A percentile compares a stretch with the other conserved stretches of the same genome.
Conservation (phyloP, 2,329 filamentous ascomycete species). For the Rhynchosporium graminicola region DNA sequence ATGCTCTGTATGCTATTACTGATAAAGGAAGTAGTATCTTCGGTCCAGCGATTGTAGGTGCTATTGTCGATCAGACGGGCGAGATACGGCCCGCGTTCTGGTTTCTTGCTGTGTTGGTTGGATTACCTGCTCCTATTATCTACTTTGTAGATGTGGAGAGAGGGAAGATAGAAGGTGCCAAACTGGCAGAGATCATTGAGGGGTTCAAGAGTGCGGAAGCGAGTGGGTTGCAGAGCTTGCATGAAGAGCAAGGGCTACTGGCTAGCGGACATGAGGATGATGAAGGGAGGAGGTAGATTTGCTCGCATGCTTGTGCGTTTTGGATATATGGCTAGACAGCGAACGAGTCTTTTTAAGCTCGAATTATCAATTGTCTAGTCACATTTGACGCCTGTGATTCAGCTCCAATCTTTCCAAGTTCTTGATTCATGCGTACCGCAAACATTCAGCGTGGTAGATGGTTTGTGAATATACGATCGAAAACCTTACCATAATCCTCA, state of each 20-base stretch:
- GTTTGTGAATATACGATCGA: no score
- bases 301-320: background rate
- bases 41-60: conserved; percentile 89
- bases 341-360: background rate
- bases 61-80: conserved; percentile 82
- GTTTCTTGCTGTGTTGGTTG: conserved; percentile 85
- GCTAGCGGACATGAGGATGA: conserved; percentile 24
- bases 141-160: conserved; percentile 82
- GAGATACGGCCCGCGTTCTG: conserved; percentile 86
- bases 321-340: conserved; percentile 1
- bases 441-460: no score
- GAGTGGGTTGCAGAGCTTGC: conserved; percentile 22
- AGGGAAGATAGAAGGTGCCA: conserved; percentile 68
- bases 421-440: no score
- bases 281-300: background rate
- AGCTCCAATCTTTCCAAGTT: no score
- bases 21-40: conserved; percentile 96
- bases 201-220: conserved; percentile 45
- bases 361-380: no score
- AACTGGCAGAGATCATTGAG: conserved; percentile 61
- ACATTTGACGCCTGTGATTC: no score
- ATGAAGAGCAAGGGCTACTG: conserved; percentile 23
- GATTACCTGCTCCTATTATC: conserved; percentile 80
- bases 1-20: conserved; percentile 82
- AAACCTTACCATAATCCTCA: no score